Base-by-base conservation (phyloP, 345 rosid species). In the Lumnitzera racemosa region DNA sequence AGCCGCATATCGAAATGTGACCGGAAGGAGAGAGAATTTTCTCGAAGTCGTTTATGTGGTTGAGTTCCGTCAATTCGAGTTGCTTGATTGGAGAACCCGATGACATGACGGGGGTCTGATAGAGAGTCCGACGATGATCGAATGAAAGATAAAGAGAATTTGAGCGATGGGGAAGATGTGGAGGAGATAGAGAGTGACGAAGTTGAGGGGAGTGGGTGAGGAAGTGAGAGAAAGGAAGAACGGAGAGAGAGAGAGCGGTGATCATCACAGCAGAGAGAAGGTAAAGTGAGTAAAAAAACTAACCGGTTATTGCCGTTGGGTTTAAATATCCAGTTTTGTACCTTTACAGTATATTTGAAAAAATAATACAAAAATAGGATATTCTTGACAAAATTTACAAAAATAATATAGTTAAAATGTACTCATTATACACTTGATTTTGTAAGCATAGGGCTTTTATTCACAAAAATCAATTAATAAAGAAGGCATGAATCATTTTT, bases 1-100 rank as follows among this genome's bases (percentile, higher is more conserved):
- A 92, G 71, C 98, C 98, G 70, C 91, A 72, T 58, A 92, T 80
- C 59, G 98, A 89, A 70, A 92, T 83, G 65, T 63, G 81, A 47
- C 86, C 90, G n/a, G 70, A 69, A 55, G 90, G 73, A 2, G 88
- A 74, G 59, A 82, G 57, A 29, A 85, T 25, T 53, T 68, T 76
- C 50, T 66, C 72, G 61, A 89, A 89, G 70, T 92, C 91, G 54
- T 89, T 73, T 55, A 70, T 81, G 15, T 81, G 83, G 41, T 64
- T 58, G 46, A 92, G 79, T 46, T 87, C 85, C 9, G 47, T 61
- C 64, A 61, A 25, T 55, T 78, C 62, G 29, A 66, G 51, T 23
- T 13, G 55, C 3, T 24, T 70, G 11, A 70, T 48, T n/a, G 61
- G 48, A 29, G n/a, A 55, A 54, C 59, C 55, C 57, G 41, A 46